These are phyloP conservation scores for Lasiodiplodia sp. DNA, from an alignment of 2,329 filamentous ascomycete genomes.

Conservation along the genomic window DNA sequence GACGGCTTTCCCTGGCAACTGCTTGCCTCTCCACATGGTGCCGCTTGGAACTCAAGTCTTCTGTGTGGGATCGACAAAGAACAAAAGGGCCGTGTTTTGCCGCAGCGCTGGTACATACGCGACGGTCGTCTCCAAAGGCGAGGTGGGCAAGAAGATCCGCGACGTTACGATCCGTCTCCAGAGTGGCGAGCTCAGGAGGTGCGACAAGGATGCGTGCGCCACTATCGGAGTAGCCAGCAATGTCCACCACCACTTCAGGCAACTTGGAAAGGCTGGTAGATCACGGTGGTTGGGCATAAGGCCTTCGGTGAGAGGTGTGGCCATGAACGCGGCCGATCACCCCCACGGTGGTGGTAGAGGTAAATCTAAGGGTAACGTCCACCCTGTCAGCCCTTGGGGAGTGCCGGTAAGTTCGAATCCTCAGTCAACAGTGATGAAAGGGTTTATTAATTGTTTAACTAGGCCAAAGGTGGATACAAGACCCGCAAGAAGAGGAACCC, in stretches of 20 bases:
- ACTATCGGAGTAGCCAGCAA: slow-evolving; percentile 97
- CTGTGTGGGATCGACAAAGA: slow-evolving; percentile 79
- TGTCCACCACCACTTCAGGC: slow-evolving; percentile 84
- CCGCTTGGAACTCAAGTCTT: slow-evolving; percentile 92
- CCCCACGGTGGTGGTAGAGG: slow-evolving; percentile 98
- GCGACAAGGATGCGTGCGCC: slow-evolving; percentile 90
- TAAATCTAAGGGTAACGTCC: slow-evolving; percentile 97
- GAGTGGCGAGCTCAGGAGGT: slow-evolving; percentile 89
- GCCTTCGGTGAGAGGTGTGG: slow-evolving; percentile 94
- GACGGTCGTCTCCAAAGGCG: slow-evolving; percentile 83
- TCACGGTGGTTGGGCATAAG: slow-evolving; percentile 93
- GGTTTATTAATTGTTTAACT: neutral
- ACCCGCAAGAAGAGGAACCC: slow-evolving; percentile 86
- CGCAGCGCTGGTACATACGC: slow-evolving; percentile 93
- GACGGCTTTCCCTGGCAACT: slow-evolving; percentile 94
- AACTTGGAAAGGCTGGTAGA: slow-evolving; percentile 93
- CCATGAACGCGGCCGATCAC: slow-evolving; percentile 98
- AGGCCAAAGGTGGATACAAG: slow-evolving; percentile 87
- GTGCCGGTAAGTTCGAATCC: slow-evolving; percentile 73
- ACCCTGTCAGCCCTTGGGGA: slow-evolving; percentile 97
- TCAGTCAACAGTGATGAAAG: neutral
- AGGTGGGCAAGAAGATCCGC: slow-evolving; percentile 69
- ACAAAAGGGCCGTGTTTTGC: slow-evolving; percentile 85
- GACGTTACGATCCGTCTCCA: slow-evolving; percentile 87
- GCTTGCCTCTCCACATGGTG: slow-evolving; percentile 92